Conservation (phyloP, 2,329 filamentous ascomycete genomes). For the Diaporthe helianthi region DNA sequence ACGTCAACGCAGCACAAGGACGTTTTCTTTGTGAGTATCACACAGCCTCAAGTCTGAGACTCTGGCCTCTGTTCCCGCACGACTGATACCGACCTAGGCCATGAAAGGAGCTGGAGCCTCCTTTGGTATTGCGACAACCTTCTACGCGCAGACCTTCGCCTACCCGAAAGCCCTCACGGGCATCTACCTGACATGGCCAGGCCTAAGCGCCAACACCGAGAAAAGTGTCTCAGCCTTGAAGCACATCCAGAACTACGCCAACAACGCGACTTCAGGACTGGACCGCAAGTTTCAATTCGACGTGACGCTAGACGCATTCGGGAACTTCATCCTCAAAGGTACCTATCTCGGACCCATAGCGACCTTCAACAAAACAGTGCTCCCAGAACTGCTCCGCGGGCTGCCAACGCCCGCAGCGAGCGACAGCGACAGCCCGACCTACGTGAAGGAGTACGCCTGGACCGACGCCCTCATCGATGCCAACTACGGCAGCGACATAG, state of each 20-base stretch:
- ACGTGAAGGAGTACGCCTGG: slow-evolving; percentile 33
- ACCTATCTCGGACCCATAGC: slow-evolving; percentile 43
- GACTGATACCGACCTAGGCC: slow-evolving; percentile 39
- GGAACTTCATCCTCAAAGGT: slow-evolving; percentile 42
- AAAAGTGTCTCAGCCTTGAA: slow-evolving; percentile 37
- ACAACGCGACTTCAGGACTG: slow-evolving; percentile 40
- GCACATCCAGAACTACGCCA: slow-evolving; percentile 44
- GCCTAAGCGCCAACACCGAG: slow-evolving; percentile 33
- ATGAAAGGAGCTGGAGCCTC: slow-evolving; percentile 50
- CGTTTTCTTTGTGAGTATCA: slow-evolving; percentile 41
- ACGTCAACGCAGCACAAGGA: slow-evolving; percentile 36
- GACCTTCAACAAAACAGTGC: slow-evolving; percentile 39
- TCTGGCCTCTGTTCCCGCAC: not conserved
- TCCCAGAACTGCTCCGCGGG: slow-evolving; percentile 39
- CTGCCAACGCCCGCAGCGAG: slow-evolving; percentile 37
- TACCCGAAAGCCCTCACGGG: slow-evolving; percentile 43
- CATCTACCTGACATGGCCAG: slow-evolving; percentile 44
- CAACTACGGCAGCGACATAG: slow-evolving; percentile 23
- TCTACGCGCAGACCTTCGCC: slow-evolving; percentile 44
- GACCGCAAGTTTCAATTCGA: slow-evolving; percentile 43
- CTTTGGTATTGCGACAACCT: slow-evolving; percentile 48
- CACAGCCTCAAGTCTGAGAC: accelerated
- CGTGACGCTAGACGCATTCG: slow-evolving; percentile 36
- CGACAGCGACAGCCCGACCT: slow-evolving; percentile 38
- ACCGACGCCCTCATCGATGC: slow-evolving; percentile 15